Percentiles rank a stretch among this genome's conserved stretches.
phyloP scores from a whole-genome alignment of 495 filamentous ascomycete genomes.

The Penicillium roqueforti region DNA sequence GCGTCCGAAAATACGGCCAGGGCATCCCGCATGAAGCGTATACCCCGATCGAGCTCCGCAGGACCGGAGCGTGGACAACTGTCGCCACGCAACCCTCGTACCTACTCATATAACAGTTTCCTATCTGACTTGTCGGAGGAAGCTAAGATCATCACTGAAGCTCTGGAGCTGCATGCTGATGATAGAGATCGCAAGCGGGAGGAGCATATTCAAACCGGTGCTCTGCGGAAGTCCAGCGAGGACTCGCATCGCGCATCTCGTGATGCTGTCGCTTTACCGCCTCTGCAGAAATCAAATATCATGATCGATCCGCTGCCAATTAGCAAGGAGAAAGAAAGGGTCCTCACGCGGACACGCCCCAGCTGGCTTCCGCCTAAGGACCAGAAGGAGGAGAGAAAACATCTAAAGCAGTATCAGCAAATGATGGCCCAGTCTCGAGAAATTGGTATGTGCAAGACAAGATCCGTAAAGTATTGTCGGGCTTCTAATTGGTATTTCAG shows the following conservation, averaged over 20 bases:
- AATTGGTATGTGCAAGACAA: slow-evolving; percentile 47
- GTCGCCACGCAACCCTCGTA: slow-evolving; percentile 52
- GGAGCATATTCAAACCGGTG: slow-evolving; percentile 48
- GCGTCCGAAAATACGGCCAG: slow-evolving; percentile 26
- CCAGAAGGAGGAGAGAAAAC: slow-evolving; percentile 85
- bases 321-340: slow-evolving; percentile 93
- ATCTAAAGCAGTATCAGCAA: slow-evolving; percentile 84
- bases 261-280: slow-evolving; percentile 65
- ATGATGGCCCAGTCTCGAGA: slow-evolving; percentile 86
- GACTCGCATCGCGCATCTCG: slow-evolving; percentile 55
- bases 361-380: slow-evolving; percentile 95
- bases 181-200: slow-evolving; percentile 52
- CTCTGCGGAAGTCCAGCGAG: slow-evolving; percentile 39
- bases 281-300: slow-evolving; percentile 77
- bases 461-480: background rate
- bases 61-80: slow-evolving; percentile 44
- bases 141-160: slow-evolving; percentile 82
- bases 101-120: slow-evolving; percentile 82
- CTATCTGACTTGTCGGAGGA: slow-evolving; percentile 79
- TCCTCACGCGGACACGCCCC: slow-evolving; percentile 83
- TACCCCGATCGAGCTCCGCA: slow-evolving; percentile 42
- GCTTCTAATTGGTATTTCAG: slow-evolving; percentile 17
- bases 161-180: slow-evolving; percentile 79
- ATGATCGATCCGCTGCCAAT: slow-evolving; percentile 96
- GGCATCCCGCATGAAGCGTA: slow-evolving; percentile 31